Evolutionary conservation across 345 rosid species (phyloP).

Genomic region (Linum tenue): DNA sequence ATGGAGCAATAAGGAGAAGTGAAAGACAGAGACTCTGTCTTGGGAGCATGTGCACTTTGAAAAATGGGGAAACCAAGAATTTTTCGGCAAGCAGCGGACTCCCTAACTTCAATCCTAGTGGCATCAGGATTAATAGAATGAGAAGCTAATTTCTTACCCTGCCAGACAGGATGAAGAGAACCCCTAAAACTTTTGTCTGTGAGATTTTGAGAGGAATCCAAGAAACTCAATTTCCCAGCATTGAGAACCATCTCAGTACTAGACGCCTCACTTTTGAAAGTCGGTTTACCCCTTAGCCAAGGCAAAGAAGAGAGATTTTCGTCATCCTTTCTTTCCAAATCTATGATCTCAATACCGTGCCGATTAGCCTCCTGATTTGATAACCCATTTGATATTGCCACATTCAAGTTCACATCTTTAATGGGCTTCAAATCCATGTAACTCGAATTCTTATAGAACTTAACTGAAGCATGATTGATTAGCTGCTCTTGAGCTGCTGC

Average conservation of each 20-base stretch:
- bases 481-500: slow-evolving; percentile 19
- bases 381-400: slow-evolving; percentile 30
- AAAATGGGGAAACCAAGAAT: slow-evolving; percentile 47
- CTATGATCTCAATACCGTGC: slow-evolving; percentile 28
- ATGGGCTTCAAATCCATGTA: slow-evolving; percentile 23
- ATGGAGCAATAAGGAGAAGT: slow-evolving; percentile 24
- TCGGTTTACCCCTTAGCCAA: slow-evolving; percentile 52
- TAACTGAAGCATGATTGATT: slow-evolving; percentile 22
- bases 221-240: slow-evolving; percentile 21
- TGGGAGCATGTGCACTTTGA: slow-evolving; percentile 28
- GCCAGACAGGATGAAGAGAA: slow-evolving; percentile 22
- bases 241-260: slow-evolving; percentile 38
- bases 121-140: slow-evolving; percentile 29
- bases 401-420: slow-evolving; percentile 44
- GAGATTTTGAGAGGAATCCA: slow-evolving; percentile 27
- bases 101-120: slow-evolving; percentile 25
- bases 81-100: slow-evolving; percentile 32
- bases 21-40: slow-evolving; percentile 33
- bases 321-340: slow-evolving; percentile 38
- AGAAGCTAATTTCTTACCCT: slow-evolving; percentile 31
- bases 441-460: slow-evolving; percentile 22
- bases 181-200: slow-evolving; percentile 28
- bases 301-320: slow-evolving; percentile 39
- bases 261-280: slow-evolving; percentile 26
- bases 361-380: slow-evolving; percentile 23